A percentile compares a stretch with the other conserved stretches of the same genome.
Conservation (phyloP, 2,329 filamentous ascomycete genomes). For the Sclerotinia subarctica region DNA sequence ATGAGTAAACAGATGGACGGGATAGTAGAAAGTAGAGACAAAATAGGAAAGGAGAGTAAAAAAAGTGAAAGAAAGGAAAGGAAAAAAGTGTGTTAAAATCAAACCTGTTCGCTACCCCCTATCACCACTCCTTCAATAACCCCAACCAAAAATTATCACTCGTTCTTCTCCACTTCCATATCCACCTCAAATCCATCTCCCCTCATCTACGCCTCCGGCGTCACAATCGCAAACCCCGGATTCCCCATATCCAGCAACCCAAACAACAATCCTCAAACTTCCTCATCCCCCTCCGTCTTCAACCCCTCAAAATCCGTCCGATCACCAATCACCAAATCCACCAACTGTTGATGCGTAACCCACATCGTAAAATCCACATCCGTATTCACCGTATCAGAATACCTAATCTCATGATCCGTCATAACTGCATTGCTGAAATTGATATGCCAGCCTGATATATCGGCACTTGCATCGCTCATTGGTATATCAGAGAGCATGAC, state of each 20-base stretch:
- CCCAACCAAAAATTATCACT: background rate
- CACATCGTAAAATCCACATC: background rate
- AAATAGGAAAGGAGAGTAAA: no score
- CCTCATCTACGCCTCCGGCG: background rate
- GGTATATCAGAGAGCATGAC: background rate
- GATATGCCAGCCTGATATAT: background rate
- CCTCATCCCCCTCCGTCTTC: background rate
- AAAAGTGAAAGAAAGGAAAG: background rate
- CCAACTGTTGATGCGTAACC: background rate
- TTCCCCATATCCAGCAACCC: background rate
- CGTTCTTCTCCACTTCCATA: no score
- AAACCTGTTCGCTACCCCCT: background rate
- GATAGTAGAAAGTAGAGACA: background rate
- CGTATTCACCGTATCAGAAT: background rate
- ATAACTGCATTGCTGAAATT: conserved; percentile 2
- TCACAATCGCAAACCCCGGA: background rate
- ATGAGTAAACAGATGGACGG: no score
- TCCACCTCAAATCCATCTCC: no score
- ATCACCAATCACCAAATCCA: background rate
- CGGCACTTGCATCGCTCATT: background rate
- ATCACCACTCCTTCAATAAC: background rate
- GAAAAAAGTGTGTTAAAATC: background rate
- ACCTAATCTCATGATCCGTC: conserved; percentile 3
- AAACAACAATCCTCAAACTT: background rate
- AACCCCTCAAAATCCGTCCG: background rate